Conservation (phyloP, 495 filamentous ascomycete species). For the Penicillium bialowiezense region DNA sequence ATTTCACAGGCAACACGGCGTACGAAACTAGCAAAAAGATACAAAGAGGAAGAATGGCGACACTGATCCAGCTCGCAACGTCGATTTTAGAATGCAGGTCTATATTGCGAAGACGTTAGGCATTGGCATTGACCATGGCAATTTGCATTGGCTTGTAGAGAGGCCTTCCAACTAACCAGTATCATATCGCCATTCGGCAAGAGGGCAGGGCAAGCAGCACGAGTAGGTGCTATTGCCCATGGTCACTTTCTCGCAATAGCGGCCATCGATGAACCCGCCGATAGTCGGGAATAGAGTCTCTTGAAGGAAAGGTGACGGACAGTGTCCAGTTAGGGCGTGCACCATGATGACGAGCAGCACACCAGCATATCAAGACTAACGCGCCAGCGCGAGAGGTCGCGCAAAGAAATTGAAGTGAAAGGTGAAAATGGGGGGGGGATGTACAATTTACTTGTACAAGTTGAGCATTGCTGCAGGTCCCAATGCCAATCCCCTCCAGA, state of each 20-base stretch:
- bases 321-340: slow-evolving; percentile 42
- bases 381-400: slow-evolving; percentile 28
- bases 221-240: slow-evolving; percentile 33
- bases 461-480: too few species aligned
- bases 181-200: slow-evolving; percentile 79
- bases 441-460: not conserved
- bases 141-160: too few species aligned
- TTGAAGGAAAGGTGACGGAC: slow-evolving; percentile 64
- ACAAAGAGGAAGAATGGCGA: slow-evolving; percentile 67
- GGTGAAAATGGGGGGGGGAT: not conserved
- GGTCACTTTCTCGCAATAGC: slow-evolving; percentile 57
- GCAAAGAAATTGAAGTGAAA: not conserved
- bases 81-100: slow-evolving; percentile 62
- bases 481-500: too few species aligned
- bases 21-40: slow-evolving; percentile 81
- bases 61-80: slow-evolving; percentile 75
- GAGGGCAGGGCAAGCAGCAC: slow-evolving; percentile 91
- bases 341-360: slow-evolving; percentile 25
- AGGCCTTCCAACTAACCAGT: slow-evolving; percentile 48
- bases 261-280: slow-evolving; percentile 66
- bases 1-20: slow-evolving; percentile 78
- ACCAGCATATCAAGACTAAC: slow-evolving; percentile 24
- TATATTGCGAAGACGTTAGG: slow-evolving; percentile 22
- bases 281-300: slow-evolving; percentile 52
- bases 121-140: not conserved